Percentiles rank a stretch among this genome's conserved stretches.
Conservation (phyloP, 768 basidiomycete species). For the Amylocystis lapponica region DNA sequence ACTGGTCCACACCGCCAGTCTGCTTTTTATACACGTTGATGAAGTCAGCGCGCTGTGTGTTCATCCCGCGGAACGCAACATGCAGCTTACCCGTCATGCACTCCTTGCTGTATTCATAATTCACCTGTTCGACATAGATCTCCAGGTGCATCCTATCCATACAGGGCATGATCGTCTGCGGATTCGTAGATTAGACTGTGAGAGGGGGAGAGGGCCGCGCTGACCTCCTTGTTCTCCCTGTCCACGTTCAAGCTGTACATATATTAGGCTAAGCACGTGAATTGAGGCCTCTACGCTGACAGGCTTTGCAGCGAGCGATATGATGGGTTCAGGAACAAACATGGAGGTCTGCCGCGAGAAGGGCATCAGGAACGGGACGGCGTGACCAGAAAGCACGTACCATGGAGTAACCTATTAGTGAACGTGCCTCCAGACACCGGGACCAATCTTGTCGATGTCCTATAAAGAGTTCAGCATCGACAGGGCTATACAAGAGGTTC, state of each 20-base stretch:
- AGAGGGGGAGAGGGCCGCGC: conserved; percentile 4
- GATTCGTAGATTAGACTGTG: neutral
- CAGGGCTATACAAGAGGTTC: conserved; percentile 1
- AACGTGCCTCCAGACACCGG: conserved; percentile 95
- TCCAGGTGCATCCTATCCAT: conserved; percentile 99
- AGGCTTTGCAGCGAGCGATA: conserved; percentile 90
- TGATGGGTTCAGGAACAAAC: conserved; percentile 98
- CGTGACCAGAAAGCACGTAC: conserved; percentile 31
- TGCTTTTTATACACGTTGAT: conserved; percentile 96
- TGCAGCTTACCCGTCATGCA: conserved; percentile 93
- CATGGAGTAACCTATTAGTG: conserved; percentile 94
- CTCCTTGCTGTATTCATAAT: conserved; percentile 93
- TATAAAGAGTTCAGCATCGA: no score
- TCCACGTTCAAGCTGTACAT: conserved; percentile 98
- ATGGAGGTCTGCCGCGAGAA: conserved; percentile 70
- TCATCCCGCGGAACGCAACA: conserved; percentile 94
- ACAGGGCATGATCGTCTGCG: conserved; percentile 95
- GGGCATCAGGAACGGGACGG: neutral
- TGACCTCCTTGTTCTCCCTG: conserved; percentile 85
- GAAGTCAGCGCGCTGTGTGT: conserved; percentile 78
- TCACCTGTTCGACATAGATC: conserved; percentile 99
- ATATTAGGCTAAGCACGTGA: conserved; percentile 93
- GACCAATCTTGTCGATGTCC: conserved; percentile 91
- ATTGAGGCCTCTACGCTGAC: conserved; percentile 90
- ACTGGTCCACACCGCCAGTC: conserved; percentile 94